Conservation (phyloP, 1,139 yeast genomes). For the Candida tetrigidarum region DNA sequence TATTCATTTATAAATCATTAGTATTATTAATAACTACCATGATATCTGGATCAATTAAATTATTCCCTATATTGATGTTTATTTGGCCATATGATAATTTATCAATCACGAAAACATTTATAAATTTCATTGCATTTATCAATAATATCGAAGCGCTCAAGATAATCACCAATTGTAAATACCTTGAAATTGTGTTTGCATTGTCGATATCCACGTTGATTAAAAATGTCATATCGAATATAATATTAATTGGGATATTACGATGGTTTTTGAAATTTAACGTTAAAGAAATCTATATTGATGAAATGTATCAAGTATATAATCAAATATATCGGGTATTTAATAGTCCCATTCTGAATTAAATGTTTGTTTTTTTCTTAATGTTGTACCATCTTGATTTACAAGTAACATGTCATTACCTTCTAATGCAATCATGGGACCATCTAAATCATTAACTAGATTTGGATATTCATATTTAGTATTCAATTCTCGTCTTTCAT, state of each 20-base stretch:
- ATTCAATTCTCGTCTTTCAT: conserved; percentile 67
- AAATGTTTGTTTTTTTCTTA: conserved; percentile 21
- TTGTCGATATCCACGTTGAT: conserved; percentile 1
- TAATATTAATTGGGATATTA: not conserved
- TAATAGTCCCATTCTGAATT: conserved; percentile 19
- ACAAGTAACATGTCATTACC: conserved; percentile 65
- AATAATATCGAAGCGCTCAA: conserved; percentile 69
- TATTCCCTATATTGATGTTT: conserved; percentile 91
- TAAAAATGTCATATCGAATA: not conserved
- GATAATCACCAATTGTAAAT: conserved; percentile 34
- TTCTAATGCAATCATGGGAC: conserved; percentile 78
- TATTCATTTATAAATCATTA: conserved; percentile 29
- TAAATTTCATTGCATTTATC: conserved; percentile 63
- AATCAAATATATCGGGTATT: not conserved
- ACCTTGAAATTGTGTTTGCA: conserved; percentile 3
- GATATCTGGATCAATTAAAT: conserved; percentile 75
- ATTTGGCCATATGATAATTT: conserved; percentile 93
- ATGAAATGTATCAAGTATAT: conserved; percentile 6
- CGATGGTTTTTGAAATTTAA: conserved; percentile 1
- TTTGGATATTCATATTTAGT: conserved; percentile 81
- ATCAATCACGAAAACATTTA: conserved; percentile 62
- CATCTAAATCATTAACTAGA: conserved; percentile 69
- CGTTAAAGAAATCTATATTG: not conserved
- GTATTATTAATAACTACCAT: conserved; percentile 70
- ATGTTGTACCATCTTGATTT: conserved; percentile 55